Conservation (phyloP, 805 yeast genomes). For the Starmerella khaoyaiensis region DNA sequence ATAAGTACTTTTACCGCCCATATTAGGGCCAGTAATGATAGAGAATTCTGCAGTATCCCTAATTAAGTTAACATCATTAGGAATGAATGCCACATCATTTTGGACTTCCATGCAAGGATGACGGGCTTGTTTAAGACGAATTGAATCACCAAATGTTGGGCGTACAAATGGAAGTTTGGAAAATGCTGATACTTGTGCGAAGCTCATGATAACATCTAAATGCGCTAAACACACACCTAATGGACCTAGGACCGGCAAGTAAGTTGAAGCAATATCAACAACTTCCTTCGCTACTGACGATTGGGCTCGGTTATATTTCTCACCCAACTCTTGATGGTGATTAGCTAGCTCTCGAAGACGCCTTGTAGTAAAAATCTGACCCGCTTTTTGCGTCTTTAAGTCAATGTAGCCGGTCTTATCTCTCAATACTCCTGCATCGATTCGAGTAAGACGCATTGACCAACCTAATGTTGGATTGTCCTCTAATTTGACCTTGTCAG, state of each 20-base stretch:
- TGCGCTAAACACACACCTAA: slow-evolving; percentile 53
- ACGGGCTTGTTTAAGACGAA: slow-evolving; percentile 59
- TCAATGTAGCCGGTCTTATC: slow-evolving; percentile 51
- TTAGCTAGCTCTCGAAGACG: slow-evolving; percentile 47
- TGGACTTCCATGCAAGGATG: slow-evolving; percentile 93
- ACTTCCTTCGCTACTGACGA: slow-evolving; percentile 70
- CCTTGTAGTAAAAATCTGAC: slow-evolving; percentile 77
- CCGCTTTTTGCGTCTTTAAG: slow-evolving; percentile 86
- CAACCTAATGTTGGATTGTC: slow-evolving; percentile 81
- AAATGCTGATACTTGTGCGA: slow-evolving; percentile 70
- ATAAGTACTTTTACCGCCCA: slow-evolving; percentile 79
- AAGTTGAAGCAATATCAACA: slow-evolving; percentile 65
- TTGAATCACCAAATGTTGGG: slow-evolving; percentile 48
- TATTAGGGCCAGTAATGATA: slow-evolving; percentile 79
- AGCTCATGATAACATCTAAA: slow-evolving; percentile 70
- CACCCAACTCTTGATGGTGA: slow-evolving; percentile 44
- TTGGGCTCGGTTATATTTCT: slow-evolving; percentile 64
- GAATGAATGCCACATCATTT: slow-evolving; percentile 78
- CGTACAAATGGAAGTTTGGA: slow-evolving; percentile 73
- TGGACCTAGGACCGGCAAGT: slow-evolving; percentile 62
- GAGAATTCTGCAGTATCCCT: slow-evolving; percentile 51
- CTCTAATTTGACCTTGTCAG: slow-evolving; percentile 84
- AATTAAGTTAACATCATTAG: slow-evolving; percentile 69
- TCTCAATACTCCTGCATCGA: slow-evolving; percentile 71
- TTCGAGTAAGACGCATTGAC: slow-evolving; percentile 84